Base-by-base conservation (phyloP, 257 asterid genomes). In the Petrea volubilis region DNA sequence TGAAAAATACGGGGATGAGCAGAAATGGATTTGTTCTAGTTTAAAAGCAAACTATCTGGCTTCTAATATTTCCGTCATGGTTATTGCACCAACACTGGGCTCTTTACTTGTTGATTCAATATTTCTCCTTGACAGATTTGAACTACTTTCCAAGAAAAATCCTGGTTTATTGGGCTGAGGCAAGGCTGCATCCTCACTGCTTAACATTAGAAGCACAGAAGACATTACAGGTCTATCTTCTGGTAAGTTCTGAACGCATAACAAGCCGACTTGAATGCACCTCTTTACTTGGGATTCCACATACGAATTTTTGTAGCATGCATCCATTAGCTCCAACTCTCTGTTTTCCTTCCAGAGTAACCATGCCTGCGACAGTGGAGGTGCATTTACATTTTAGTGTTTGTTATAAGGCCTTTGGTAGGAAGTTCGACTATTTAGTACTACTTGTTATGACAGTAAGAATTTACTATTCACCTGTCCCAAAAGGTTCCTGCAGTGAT, bases 201-300 rank as follows among this genome's bases (percentile, higher is more conserved):
- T 65, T 51, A 73, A n/a, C 78, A 73, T 64, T 9, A 64, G 67
- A 31, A 65, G 18, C 68, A 73, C 79, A 13, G 64, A 59, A 8
- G 69, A 59, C 64, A 74, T 74, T 58, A 17, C 50, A 0, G 74
- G 79, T 51, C 79, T 74, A 38, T 74, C 74, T n/a, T 74, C 79
- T 38, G 69, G 70, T 9, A 7, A 1, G 5, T 20, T 74, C 49
- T 74, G 70, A 67, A 74, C 74, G 21, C 79, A 74, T 59, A 74
- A 59, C 20, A 74, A 59, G 12, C 74, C 79, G 12, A 67, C 68
- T 59, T 74, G 74, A 25, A 74, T 38, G 70, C 64, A 67, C 49
- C 79, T 74, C 74, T 50, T 67, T 20, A 67, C 74, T 67, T 74
- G 70, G 10, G 41, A 59, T 34, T 50, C 78, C 44, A 56, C 73